phyloP scores from a whole-genome alignment of 768 basidiomycete genomes.

The Suillus plorans region DNA sequence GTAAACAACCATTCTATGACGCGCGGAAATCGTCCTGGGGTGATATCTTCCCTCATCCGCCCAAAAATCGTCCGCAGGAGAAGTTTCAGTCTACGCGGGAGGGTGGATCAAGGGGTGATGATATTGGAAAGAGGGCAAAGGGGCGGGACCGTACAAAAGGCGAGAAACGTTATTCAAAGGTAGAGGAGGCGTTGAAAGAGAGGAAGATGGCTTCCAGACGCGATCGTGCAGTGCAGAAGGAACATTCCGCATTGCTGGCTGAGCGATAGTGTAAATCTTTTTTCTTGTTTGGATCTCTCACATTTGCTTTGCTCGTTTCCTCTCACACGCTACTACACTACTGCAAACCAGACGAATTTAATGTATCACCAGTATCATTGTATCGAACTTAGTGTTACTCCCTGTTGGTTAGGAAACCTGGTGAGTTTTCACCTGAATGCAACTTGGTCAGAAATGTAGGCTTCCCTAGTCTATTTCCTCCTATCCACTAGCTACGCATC shows the following conservation, averaged over 20 bases:
- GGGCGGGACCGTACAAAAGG: conserved; percentile 24
- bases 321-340: neutral
- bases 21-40: conserved; percentile 94
- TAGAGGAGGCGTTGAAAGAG: conserved; percentile 38
- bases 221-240: conserved; percentile 8
- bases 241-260: neutral
- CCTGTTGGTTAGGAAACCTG: neutral
- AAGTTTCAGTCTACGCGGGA: conserved; percentile 44
- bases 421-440: neutral
- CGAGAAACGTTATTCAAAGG: conserved; percentile 27
- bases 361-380: neutral
- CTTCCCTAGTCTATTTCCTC: neutral
- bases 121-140: conserved; percentile 54
- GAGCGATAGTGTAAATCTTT: conserved; percentile 3
- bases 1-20: conserved; percentile 94
- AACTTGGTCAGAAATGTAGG: neutral
- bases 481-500: neutral
- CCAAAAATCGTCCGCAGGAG: conserved; percentile 75
- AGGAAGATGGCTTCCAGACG: conserved; percentile 31
- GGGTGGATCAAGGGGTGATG: conserved; percentile 40
- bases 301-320: neutral
- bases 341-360: neutral
- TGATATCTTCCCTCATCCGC: conserved; percentile 88
- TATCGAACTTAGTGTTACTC: neutral
- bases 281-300: neutral